Percentiles rank a stretch among this genome's conserved stretches.
phyloP scores from a whole-genome alignment of 345 rosid species.

The Corchorus capsularis region DNA sequence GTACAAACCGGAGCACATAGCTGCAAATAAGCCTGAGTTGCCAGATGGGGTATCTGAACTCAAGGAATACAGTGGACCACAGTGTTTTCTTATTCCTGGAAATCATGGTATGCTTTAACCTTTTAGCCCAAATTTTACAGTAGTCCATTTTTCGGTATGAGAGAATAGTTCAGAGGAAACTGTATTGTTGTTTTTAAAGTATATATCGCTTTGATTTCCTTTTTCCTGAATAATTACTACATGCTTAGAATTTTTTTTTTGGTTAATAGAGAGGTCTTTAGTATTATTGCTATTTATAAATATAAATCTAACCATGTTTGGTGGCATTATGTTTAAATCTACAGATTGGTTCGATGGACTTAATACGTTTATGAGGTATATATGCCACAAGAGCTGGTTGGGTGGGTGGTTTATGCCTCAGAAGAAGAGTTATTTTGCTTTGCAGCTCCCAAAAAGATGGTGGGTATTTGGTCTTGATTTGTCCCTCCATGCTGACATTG shows the following conservation, averaged over 20 bases:
- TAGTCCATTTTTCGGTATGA: background rate
- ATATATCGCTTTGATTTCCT: too few relatives aligned
- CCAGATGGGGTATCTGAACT: slow-evolving; percentile 69
- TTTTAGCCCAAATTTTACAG: slow-evolving; percentile 24
- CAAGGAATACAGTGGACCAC: slow-evolving; percentile 91
- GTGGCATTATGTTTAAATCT: slow-evolving; percentile 13
- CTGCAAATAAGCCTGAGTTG: slow-evolving; percentile 85
- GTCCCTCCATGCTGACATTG: slow-evolving; percentile 97
- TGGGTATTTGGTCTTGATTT: slow-evolving; percentile 99
- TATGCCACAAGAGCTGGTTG: slow-evolving; percentile 98
- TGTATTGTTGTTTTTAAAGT: slow-evolving; percentile 11
- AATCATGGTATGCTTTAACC: slow-evolving; percentile 78
- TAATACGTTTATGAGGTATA: slow-evolving; percentile 95
- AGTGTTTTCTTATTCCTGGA: slow-evolving; percentile 93
- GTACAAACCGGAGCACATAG: slow-evolving; percentile 71
- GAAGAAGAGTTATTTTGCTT: slow-evolving; percentile 95
- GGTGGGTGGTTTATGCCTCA: slow-evolving; percentile 99
- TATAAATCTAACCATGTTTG: slow-evolving; percentile 1
- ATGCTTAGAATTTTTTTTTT: background rate
- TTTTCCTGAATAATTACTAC: too few relatives aligned
- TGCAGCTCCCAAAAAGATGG: slow-evolving; percentile 93
- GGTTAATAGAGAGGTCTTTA: background rate
- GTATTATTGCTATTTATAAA: background rate
- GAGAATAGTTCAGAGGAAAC: background rate
- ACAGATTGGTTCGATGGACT: slow-evolving; percentile 99